Base-by-base conservation (phyloP, 768 basidiomycete species). In the Coprinopsis strossmayeri region DNA sequence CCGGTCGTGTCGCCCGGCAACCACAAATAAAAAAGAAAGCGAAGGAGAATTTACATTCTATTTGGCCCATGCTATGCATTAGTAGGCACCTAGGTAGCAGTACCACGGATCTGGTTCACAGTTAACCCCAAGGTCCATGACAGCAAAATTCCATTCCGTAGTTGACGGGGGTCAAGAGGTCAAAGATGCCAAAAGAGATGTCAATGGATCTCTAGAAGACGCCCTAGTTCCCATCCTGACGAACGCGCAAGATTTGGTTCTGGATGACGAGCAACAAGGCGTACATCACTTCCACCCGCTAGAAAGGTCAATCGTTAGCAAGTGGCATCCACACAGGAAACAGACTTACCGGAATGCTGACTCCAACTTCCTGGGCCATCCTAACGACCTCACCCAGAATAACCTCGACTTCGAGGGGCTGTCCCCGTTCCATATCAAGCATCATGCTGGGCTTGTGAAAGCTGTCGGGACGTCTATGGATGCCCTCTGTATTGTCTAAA, bases 281-380 rank as follows among this genome's bases (percentile, higher is more conserved):
- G 55, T 83, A 83, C n/a, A 82, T 53, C 42, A 73, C 76, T 59
- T 82, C 79, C 24, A 82, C 69, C n/a, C 79, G 73, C 82, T 82
- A 47, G 7, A 12, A 47, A 5, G 37, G 10, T 17, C 35, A 18
- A 38, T 38, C 9, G 17, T 10, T 17, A 38, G 35, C 35, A 38
- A 38, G 46, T 13, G 24, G 26, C 46, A 10, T 45, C 10, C 15
- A 30, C 51, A 15, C 11, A 34, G 20, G 27, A 28, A 20, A 18
- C 12, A 26, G 23, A 39, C 5, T 25, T 41, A 81, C 81, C 25
- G 80, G 80, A 28, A 79, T 60, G 11, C 68, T 59, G 3, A 82
- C 69, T 7, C 66, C 64, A 20, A 60, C 57, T 41, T 68, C 64
- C 54, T 63, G 68, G 0, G 75, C 81, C 65, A 79, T 65, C 35